These are phyloP conservation scores for Sporothrix brasiliensis DNA, from an alignment of 2,329 filamentous ascomycete species.

Conservation along the genomic window DNA sequence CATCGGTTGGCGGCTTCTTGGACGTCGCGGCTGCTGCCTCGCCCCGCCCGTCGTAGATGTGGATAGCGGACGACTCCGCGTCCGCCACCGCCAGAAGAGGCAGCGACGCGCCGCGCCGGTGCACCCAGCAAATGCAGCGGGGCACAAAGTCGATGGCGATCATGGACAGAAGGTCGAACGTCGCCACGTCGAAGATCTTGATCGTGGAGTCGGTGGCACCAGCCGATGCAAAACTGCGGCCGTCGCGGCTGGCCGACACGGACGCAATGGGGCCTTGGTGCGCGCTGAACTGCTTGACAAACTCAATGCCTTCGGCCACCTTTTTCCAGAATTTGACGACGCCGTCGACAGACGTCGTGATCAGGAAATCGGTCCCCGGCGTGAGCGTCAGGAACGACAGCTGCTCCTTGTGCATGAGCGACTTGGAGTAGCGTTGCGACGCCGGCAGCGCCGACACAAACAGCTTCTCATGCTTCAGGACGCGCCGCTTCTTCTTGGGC, in stretches of 20 bases:
- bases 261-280: conserved; percentile 83
- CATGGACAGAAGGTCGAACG: conserved; percentile 85
- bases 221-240: conserved; percentile 88
- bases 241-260: conserved; percentile 85
- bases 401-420: conserved; percentile 98
- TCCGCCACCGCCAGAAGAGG: conserved; percentile 84
- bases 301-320: conserved; percentile 84
- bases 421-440: conserved; percentile 84
- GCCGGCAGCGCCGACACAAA: conserved; percentile 87
- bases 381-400: conserved; percentile 86
- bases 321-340: conserved; percentile 99
- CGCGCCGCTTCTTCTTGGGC: conserved; percentile 75
- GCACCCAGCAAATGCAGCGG: conserved; percentile 87
- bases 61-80: conserved; percentile 69
- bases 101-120: conserved; percentile 81
- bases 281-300: conserved; percentile 96
- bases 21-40: conserved; percentile 54
- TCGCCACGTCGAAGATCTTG: conserved; percentile 81
- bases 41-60: conserved; percentile 86
- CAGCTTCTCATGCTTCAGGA: conserved; percentile 91
- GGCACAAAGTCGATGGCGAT: conserved; percentile 75
- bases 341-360: conserved; percentile 92
- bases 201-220: conserved; percentile 72
- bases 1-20: not conserved
- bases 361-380: conserved; percentile 88